Evolutionary conservation across 768 basidiomycete genomes (phyloP), one percentile per base, ranked within the genome.

Genomic region (Coprinopsis marcescibilis): DNA sequence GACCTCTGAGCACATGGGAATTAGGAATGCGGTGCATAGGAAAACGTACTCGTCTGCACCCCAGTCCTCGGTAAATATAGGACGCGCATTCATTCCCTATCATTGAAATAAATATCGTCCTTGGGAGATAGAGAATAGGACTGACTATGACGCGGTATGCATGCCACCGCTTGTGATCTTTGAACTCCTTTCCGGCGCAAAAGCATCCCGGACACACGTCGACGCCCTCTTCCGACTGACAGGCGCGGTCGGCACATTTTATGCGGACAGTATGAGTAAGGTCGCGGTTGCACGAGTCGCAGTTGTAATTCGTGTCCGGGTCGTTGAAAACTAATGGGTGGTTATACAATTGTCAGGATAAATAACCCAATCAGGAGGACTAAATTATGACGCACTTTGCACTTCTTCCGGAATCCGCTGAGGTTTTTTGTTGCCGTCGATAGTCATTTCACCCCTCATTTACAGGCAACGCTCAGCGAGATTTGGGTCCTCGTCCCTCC

Each of bases 201-300:
- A 97, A 97, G 65, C 96, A 98, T 23, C 74, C 60, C 5, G 93
- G 92, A 59, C 96, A 99, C 3, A 99, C 75, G 63, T 99, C 95
- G 46, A 96, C 84, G 14, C 93, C 93, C 2, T 78, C 76, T 43
- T 80, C 83, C 27, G 63, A 39, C 35, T 53, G 50, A 43, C 68
- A 92, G 32, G 67, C 70, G 4, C 80, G 76, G 64, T 89, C 87
- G 25, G 95, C 94, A 61, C 95, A 99, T 66, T 94, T 93, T 61
- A 99, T 91, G 52, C 94, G 86, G 52, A 96, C 81, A n/a, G 89
- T 89, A 61, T 97, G 92, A 2, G 96, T 97, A 55, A 98, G 76
- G 67, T 98, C 92, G 66, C 81, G 78, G 52, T 69, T 70, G 65
- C 94, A 95, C 12, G 79, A 66, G 62, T 93, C 91, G 69, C 91